Base-by-base conservation (phyloP, 2,329 filamentous ascomycete genomes). In the Hirsutella rhossiliensis region DNA sequence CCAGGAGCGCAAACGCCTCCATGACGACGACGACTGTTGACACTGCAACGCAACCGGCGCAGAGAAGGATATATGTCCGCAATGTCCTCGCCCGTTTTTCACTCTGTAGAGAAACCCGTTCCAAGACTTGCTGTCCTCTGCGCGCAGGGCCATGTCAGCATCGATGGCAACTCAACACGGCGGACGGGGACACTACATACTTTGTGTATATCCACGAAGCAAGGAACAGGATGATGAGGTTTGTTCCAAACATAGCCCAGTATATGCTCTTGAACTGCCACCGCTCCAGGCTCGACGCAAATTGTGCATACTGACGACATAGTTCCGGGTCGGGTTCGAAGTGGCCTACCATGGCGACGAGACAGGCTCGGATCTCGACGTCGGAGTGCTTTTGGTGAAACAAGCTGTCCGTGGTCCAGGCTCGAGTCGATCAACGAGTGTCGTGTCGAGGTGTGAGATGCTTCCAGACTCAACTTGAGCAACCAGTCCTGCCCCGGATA, bases 1-100 rank as follows among this genome's bases (percentile, higher is more conserved):
- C 71, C 45, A 76, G 52, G 17, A 77, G 65, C 11, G 63, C 60
- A 45, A 71, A 79, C 13, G 71, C 71, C 54, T 80, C 75, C 58
- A 79, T 65, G 43, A 77, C 59, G 27, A 76, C 62, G 12, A 69
- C 59, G 29, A 59, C 58, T 4, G 68, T 62, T 0, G 72, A 67
- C 1, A 71, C 43, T 4, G 61, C 32, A 18, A 75, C 68, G 48
- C 73, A 72, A 6, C 55, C 53, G 11, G 66, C 48, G 44, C 65
- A 69, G 47, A 71, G 58, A 9, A 56, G 54, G 34, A 78, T 66
- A 47, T 68, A 69, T 9, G 60, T 63, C 23, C 55, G 56, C 28
- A 66, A 60, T 8, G 17, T 5, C 2, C 9, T 36, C 1, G 44
- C 29, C 64, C 63, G 43, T 56, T 60, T n/a, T 53, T 53, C 34